These are phyloP conservation scores for Yamadazyma takamatsuzukensis DNA, from an alignment of 805 yeast genomes.

Conservation along the genomic window DNA sequence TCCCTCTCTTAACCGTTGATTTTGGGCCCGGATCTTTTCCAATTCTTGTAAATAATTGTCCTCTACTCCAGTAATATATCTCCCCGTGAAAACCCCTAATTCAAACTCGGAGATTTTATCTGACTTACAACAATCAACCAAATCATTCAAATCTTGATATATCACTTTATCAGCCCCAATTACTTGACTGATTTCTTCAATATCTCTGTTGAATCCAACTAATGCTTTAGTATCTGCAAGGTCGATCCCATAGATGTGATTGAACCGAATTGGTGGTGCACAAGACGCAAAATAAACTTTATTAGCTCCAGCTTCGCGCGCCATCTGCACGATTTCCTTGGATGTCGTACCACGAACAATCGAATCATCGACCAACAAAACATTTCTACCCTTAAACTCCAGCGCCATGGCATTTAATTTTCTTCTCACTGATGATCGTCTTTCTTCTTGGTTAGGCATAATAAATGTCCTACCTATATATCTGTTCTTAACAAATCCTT, in stretches of 20 bases:
- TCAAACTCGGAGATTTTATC: slow-evolving; percentile 64
- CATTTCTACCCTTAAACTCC: slow-evolving; percentile 82
- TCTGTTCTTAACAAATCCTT: slow-evolving; percentile 94
- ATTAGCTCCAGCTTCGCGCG: slow-evolving; percentile 96
- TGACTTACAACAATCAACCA: slow-evolving; percentile 71
- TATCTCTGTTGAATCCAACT: slow-evolving; percentile 79
- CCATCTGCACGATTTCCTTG: slow-evolving; percentile 94
- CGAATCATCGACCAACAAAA: slow-evolving; percentile 91
- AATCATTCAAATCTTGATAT: slow-evolving; percentile 81
- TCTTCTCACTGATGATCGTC: slow-evolving; percentile 89
- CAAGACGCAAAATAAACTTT: slow-evolving; percentile 95
- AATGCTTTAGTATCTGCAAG: slow-evolving; percentile 92
- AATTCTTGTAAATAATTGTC: slow-evolving; percentile 76
- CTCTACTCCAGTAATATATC: slow-evolving; percentile 92
- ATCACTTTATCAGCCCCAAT: slow-evolving; percentile 91
- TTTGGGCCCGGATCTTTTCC: slow-evolving; percentile 77
- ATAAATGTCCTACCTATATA: slow-evolving; percentile 97
- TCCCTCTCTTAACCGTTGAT: slow-evolving; percentile 45
- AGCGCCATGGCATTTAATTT: slow-evolving; percentile 94
- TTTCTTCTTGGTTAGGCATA: slow-evolving; percentile 96
- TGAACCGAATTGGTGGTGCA: slow-evolving; percentile 95
- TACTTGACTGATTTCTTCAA: slow-evolving; percentile 67
- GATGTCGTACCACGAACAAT: slow-evolving; percentile 98
- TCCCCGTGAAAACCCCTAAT: slow-evolving; percentile 95
- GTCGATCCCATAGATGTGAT: slow-evolving; percentile 97